Conservation (phyloP, 75 land plant species). For the Gnetum montanum region DNA sequence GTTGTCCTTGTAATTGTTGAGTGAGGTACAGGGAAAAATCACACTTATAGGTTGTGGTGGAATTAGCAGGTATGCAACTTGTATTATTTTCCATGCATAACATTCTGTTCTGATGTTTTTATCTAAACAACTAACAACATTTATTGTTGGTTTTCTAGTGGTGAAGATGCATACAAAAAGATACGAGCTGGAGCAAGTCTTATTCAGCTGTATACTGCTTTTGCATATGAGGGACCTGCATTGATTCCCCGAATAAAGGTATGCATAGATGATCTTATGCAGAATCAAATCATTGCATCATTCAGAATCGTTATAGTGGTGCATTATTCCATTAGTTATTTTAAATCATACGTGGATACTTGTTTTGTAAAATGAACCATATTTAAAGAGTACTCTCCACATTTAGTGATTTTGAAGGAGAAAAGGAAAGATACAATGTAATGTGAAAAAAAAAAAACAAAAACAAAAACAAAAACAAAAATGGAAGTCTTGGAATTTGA, state of each 20-base stretch:
- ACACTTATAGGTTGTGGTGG: slow-evolving; percentile 90
- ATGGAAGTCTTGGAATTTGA: too few species aligned
- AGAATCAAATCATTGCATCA: not conserved
- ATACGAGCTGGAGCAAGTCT: slow-evolving; percentile 91
- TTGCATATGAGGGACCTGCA: slow-evolving; percentile 98
- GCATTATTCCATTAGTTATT: too few species aligned
- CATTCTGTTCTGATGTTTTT: not conserved
- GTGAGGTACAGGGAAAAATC: slow-evolving; percentile 50
- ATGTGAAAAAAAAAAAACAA: too few species aligned
- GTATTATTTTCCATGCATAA: slow-evolving; percentile 2
- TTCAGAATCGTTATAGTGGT: too few species aligned
- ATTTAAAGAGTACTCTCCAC: too few species aligned
- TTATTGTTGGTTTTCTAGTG: slow-evolving; percentile 38
- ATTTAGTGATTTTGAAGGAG: too few species aligned
- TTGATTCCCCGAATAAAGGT: slow-evolving; percentile 89
- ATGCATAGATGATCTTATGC: not conserved
- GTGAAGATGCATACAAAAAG: slow-evolving; percentile 95
- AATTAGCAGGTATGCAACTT: slow-evolving; percentile 61
- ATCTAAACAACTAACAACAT: not conserved
- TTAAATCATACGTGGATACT: too few species aligned
- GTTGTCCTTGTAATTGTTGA: not conserved
- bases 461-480: too few species aligned
- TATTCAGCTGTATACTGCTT: slow-evolving; percentile 89
- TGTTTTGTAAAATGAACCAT: too few species aligned
- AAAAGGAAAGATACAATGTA: too few species aligned